A percentile compares a stretch with the other conserved stretches of the same genome.
These are phyloP conservation scores for Zelonia costaricensis DNA, from an alignment of 208 protist species.

Conservation along the genomic window DNA sequence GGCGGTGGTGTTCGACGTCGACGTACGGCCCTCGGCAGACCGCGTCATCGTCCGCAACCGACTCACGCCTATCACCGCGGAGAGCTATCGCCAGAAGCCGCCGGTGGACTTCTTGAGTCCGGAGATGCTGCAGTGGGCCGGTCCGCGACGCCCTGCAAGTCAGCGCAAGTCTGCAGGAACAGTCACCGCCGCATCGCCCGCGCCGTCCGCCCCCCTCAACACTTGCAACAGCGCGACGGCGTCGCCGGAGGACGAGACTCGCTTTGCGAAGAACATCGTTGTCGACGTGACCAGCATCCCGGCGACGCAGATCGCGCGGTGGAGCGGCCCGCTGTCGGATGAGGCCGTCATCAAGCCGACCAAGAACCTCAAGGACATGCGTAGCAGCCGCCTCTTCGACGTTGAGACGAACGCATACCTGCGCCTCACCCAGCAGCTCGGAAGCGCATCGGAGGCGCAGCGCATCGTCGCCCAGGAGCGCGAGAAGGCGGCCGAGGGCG, in stretches of 20 bases:
- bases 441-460: constrained; percentile 45
- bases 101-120: constrained; percentile 66
- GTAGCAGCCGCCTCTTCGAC: constrained; percentile 70
- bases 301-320: constrained; percentile 45
- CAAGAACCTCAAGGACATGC: constrained; percentile 79
- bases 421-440: constrained; percentile 45
- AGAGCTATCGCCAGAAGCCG: constrained; percentile 57
- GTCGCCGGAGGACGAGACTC: background rate
- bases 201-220: background rate
- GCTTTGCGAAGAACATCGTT: constrained; percentile 68
- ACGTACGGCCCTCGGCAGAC: constrained; percentile 32
- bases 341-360: constrained; percentile 58
- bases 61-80: constrained; percentile 54
- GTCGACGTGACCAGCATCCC: constrained; percentile 66
- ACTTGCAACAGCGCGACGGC: background rate
- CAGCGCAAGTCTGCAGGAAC: background rate
- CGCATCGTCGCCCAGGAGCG: constrained; percentile 39
- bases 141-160: background rate
- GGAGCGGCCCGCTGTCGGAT: constrained; percentile 52
- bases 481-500: constrained; percentile 19
- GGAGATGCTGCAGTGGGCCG: constrained; percentile 23
- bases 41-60: constrained; percentile 77
- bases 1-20: constrained; percentile 54
- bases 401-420: constrained; percentile 62
- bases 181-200: background rate